These are phyloP conservation scores for Acrocalymma vagum DNA, from an alignment of 2,329 filamentous ascomycete genomes.

Conservation along the genomic window DNA sequence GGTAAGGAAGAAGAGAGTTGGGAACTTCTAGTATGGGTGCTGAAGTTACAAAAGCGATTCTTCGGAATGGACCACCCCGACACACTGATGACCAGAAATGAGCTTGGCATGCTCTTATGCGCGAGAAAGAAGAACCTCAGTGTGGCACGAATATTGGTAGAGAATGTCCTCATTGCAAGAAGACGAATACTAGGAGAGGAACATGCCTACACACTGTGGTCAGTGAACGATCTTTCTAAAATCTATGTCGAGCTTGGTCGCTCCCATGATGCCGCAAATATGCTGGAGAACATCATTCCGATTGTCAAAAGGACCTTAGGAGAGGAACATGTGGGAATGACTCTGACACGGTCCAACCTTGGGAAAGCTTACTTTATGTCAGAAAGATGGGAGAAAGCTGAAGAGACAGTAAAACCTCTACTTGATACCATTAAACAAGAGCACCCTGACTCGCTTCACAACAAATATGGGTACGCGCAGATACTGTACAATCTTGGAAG, in stretches of 20 bases:
- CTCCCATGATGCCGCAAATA: constrained; percentile 23
- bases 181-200: constrained; percentile 30
- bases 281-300: constrained; percentile 21
- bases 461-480: constrained; percentile 24
- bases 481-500: constrained; percentile 19
- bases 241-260: constrained; percentile 27
- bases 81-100: constrained; percentile 27
- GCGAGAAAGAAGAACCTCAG: constrained; percentile 16
- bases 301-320: constrained; percentile 29
- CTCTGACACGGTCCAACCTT: constrained; percentile 37
- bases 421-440: constrained; percentile 14
- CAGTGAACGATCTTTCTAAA: constrained; percentile 33
- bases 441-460: constrained; percentile 28
- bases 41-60: constrained; percentile 21
- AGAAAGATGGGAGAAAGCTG: constrained; percentile 23
- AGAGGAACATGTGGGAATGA: constrained; percentile 27
- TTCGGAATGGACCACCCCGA: constrained; percentile 26
- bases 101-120: constrained; percentile 24
- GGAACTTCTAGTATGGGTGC: constrained; percentile 20
- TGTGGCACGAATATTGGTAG: constrained; percentile 12
- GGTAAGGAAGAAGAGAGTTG: constrained; percentile 15
- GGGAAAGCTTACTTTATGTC: constrained; percentile 27
- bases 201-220: constrained; percentile 38
- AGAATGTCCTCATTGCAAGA: constrained; percentile 24
- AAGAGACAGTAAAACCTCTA: constrained; percentile 17